Percentiles rank a stretch among this genome's conserved stretches.
Evolutionary conservation across 2,329 filamentous ascomycete genomes (phyloP).

Genomic region (Fusarium sp.): DNA sequence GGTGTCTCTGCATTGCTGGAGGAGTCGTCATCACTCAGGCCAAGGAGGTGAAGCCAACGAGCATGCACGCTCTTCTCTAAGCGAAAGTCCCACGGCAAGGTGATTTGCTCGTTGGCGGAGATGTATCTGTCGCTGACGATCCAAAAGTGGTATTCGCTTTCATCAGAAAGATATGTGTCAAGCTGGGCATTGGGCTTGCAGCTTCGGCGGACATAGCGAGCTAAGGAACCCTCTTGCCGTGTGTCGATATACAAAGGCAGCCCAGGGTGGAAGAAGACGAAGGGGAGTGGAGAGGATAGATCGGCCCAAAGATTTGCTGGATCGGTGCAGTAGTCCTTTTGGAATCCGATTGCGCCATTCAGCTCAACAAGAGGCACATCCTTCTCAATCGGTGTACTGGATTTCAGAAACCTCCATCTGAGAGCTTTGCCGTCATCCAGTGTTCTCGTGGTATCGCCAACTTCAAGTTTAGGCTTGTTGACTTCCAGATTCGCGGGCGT

Average conservation of each 20-base stretch:
- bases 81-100: constrained; percentile 74
- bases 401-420: constrained; percentile 75
- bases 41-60: constrained; percentile 69
- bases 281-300: constrained; percentile 72
- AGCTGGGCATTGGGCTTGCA: constrained; percentile 90
- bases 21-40: constrained; percentile 69
- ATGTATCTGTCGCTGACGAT: constrained; percentile 86
- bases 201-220: constrained; percentile 91
- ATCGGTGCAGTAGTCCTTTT: constrained; percentile 77
- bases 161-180: constrained; percentile 84
- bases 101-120: constrained; percentile 70
- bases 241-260: constrained; percentile 95
- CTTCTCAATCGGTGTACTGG: constrained; percentile 64
- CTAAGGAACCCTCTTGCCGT: constrained; percentile 82
- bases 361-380: constrained; percentile 74
- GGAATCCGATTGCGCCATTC: constrained; percentile 79
- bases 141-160: constrained; percentile 90
- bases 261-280: constrained; percentile 87
- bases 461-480: constrained; percentile 56
- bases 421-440: constrained; percentile 56
- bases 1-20: constrained; percentile 62
- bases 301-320: constrained; percentile 75
- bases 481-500: constrained; percentile 58
- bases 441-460: constrained; percentile 60
- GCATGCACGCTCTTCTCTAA: constrained; percentile 65